Evolutionary conservation across 345 rosid species (phyloP), one percentile per base, ranked within the genome.

Genomic region (Boechera retrofracta): DNA sequence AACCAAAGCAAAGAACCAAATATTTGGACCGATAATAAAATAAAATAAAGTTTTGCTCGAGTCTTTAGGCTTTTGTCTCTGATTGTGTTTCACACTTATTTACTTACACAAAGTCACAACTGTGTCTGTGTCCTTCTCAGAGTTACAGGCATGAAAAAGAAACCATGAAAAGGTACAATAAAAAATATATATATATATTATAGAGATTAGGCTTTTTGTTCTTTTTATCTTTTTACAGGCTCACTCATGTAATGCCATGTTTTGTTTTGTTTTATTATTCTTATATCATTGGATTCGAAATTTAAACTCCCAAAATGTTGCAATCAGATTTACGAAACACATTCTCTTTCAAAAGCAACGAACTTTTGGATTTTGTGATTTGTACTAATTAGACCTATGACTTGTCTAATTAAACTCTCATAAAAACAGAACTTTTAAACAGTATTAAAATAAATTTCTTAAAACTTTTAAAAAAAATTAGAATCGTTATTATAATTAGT

Each of bases 241-340:
- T 54, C 71, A 77, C 44, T 77, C 32, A 64, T 55, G 63, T 71
- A 48, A 72, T 72, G 4, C 73, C 56, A 21, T 21, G 24, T 21
- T 21, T 66, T 72, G 77, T 49, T 77, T 77, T 65, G 77, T 77
- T 71, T 62, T 75, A 69, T 75, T 62, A 70, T 77, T 76, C 38
- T 13, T 64, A 18, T 54, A 53, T 78, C 77, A 78, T 73, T 67
- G 77, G 82, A 78, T 78, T 78, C 74, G 78, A 78, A 78, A 78
- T 78, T 78, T 61, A 67, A 78, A 73, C 55, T 47, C 77, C 74
- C 67, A 61, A 78, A 59, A 66, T 73, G 35, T 72, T 68, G 68
- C 48, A 41, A 11, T 59, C 77, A 65, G 56, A 47, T 38, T 65
- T 66, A 77, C 48, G 6, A 72, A 49, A 65, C 33, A 49, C 77